Base-by-base conservation (phyloP, 2,329 filamentous ascomycete species). In the Talaromyces sp. region DNA sequence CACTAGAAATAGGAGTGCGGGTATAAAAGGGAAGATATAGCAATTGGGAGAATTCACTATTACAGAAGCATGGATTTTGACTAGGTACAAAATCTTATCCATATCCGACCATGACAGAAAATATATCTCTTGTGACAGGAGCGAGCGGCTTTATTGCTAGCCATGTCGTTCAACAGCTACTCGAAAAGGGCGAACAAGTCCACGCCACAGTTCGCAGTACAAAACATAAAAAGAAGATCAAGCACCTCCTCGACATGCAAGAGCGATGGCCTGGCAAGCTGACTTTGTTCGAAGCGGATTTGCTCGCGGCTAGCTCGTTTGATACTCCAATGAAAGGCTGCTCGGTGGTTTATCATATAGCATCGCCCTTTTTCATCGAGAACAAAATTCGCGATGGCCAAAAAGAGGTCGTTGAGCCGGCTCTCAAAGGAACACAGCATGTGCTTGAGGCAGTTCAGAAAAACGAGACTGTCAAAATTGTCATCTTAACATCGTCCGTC, bases 341-440 rank as follows among this genome's bases (percentile, higher is more conserved):
- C 53, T 58, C 65, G 5, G 68, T 70, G 2, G 70, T 77, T 14
- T 68, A 74, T 59, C 75, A 76, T 42, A 68, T 76, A 18, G 75
- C 73, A 0, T 73, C 74, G 8, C 75, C 74, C 1, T 76, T 76
- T 40, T 63, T 71, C 9, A 63, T 69, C 42, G 63, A 67, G 2
- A 64, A 68, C 23, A 63, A 67, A 53, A 70, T 72, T 57, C 66
- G 63, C 18, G 66, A 71, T 27, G 68, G 68, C 2, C 53, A 68
- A 36, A 67, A 65, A 23, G 66, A 71, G n/a, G 63, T 67, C 36
- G 67, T 72, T 30, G 65, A 69, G 9, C 70, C 71, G 0, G 71
- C 71, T 30, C 62, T 71, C 9, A 62, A 68, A 23, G 69, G 68
- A 2, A 69, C 68, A 2, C 63, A 63, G 23, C 65, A 70, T 56